phyloP scores from a whole-genome alignment of 2,329 filamentous ascomycete species.

The Aureobasidium sp. region DNA sequence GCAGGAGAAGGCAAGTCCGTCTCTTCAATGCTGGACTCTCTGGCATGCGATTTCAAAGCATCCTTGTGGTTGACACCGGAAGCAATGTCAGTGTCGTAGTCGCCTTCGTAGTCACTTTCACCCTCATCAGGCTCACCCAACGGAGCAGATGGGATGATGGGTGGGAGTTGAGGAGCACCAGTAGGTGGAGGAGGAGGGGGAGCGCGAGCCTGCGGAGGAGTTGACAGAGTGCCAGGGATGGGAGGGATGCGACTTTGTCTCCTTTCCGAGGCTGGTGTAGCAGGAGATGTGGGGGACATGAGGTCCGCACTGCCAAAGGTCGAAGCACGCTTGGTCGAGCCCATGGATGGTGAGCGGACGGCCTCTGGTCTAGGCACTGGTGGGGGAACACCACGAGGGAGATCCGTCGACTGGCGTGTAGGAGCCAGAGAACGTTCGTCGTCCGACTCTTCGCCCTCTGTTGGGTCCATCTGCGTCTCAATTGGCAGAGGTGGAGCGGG shows the following conservation, averaged over 20 bases:
- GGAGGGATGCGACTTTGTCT: slow-evolving; percentile 32
- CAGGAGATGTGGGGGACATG: slow-evolving; percentile 23
- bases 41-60: slow-evolving; percentile 69
- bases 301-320: slow-evolving; percentile 36
- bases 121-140: slow-evolving; percentile 63
- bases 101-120: slow-evolving; percentile 89
- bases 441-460: slow-evolving; percentile 77
- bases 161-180: slow-evolving; percentile 25
- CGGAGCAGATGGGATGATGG: slow-evolving; percentile 21
- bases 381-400: slow-evolving; percentile 24
- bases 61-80: slow-evolving; percentile 93
- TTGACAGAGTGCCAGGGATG: slow-evolving; percentile 27
- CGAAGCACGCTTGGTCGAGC: slow-evolving; percentile 33
- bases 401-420: slow-evolving; percentile 26
- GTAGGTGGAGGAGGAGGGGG: slow-evolving; percentile 44
- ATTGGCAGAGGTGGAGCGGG: slow-evolving; percentile 46
- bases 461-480: slow-evolving; percentile 52
- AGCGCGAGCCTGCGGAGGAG: slow-evolving; percentile 32
- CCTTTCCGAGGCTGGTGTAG: slow-evolving; percentile 28
- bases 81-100: slow-evolving; percentile 96
- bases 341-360: slow-evolving; percentile 23
- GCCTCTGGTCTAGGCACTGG: slow-evolving; percentile 26
- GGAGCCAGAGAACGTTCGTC: slow-evolving; percentile 62
- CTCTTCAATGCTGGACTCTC: slow-evolving; percentile 64
- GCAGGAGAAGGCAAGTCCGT: slow-evolving; percentile 40